Conservation (phyloP, 305 asterid genomes). For the Coffea humblotiana region DNA sequence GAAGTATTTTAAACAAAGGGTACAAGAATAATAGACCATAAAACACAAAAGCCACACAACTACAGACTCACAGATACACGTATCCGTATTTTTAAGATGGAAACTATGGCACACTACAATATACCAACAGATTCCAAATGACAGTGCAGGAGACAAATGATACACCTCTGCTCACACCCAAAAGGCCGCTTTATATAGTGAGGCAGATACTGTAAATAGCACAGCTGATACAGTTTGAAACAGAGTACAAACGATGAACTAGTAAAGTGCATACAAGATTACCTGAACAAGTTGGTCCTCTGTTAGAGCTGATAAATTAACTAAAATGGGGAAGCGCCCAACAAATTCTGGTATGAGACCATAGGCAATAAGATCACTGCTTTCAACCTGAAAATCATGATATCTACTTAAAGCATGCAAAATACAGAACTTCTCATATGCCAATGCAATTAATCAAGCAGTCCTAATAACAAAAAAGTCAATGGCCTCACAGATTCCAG, state of each 20-base stretch:
- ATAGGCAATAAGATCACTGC: constrained; percentile 87
- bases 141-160: background rate
- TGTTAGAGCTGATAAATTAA: constrained; percentile 79
- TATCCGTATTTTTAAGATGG: too few relatives aligned
- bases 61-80: too few relatives aligned
- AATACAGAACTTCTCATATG: background rate
- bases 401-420: background rate
- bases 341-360: constrained; percentile 95
- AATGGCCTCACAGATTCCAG: constrained; percentile 77
- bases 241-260: background rate
- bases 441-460: background rate
- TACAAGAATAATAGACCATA: too few relatives aligned
- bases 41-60: too few relatives aligned
- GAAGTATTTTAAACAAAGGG: too few relatives aligned
- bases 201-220: background rate
- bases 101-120: too few relatives aligned
- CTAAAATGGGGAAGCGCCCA: constrained; percentile 96
- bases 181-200: background rate
- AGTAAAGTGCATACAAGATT: constrained; percentile 22
- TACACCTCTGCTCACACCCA: background rate
- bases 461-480: constrained; percentile 21
- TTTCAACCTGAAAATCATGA: constrained; percentile 69
- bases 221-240: background rate
- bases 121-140: background rate
- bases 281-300: constrained; percentile 96